phyloP scores from a whole-genome alignment of 1,139 yeast species.

The Geotrichum restrictum region DNA sequence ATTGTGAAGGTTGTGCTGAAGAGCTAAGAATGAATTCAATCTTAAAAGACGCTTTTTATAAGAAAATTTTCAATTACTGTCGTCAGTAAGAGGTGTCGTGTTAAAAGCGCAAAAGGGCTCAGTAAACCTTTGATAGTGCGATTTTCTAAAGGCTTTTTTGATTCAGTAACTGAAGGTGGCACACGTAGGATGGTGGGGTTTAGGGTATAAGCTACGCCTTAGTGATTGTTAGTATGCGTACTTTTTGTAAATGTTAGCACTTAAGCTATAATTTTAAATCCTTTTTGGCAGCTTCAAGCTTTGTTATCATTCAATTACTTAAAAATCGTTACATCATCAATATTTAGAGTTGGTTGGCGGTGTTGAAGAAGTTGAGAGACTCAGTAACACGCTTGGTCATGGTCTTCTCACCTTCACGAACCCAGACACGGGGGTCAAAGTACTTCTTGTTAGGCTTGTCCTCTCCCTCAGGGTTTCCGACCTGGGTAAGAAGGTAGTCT shows the following conservation, averaged over 20 bases:
- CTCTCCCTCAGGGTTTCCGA: conserved; percentile 99
- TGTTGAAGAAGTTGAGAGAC: conserved; percentile 79
- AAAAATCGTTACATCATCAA: not conserved
- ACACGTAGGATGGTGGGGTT: not conserved
- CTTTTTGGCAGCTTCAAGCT: too few species aligned
- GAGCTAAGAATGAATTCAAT: too few species aligned
- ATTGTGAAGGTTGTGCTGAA: conserved; percentile 37
- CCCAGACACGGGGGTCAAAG: conserved; percentile 99
- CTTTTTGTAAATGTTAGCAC: not conserved
- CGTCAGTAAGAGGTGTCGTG: too few species aligned
- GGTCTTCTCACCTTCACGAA: conserved; percentile 99
- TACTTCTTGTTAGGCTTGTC: conserved; percentile 96
- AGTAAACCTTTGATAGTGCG: too few species aligned
- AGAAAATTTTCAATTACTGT: too few species aligned
- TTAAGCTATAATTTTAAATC: too few species aligned
- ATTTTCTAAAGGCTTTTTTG: too few species aligned
- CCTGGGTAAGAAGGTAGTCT: conserved; percentile 83
- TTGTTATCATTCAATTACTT: not conserved
- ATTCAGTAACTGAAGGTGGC: too few species aligned
- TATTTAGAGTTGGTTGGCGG: conserved; percentile 32
- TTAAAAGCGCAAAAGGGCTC: too few species aligned
- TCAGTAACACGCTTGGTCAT: conserved; percentile 81
- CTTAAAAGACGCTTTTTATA: too few species aligned
- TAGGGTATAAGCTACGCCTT: not conserved
- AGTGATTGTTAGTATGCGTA: too few species aligned